Conservation (phyloP, 2,329 filamentous ascomycete species). For the Bertia moriformis region DNA sequence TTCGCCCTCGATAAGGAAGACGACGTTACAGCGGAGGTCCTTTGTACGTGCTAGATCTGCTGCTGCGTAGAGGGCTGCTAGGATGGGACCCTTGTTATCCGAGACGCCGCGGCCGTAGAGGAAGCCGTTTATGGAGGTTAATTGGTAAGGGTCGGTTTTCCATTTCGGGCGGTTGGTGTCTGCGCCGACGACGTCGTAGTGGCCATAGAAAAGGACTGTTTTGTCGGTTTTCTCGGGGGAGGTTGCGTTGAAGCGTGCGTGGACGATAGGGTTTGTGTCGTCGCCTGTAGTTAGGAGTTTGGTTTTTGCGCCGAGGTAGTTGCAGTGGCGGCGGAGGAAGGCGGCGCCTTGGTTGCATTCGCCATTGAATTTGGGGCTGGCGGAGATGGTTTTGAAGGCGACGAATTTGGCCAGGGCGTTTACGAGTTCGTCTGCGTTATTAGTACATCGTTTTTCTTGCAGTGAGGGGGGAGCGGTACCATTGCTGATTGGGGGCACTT, state of each 20-base stretch:
- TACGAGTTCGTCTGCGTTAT: conserved; percentile 40
- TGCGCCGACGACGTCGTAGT: conserved; percentile 92
- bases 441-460: conserved; percentile 18
- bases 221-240: conserved; percentile 57
- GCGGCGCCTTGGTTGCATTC: conserved; percentile 89
- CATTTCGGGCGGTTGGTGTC: conserved; percentile 72
- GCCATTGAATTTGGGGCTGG: conserved; percentile 69
- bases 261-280: conserved; percentile 69
- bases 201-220: conserved; percentile 89
- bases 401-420: conserved; percentile 74
- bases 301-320: conserved; percentile 75
- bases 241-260: conserved; percentile 65
- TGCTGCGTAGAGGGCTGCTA: conserved; percentile 86
- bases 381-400: conserved; percentile 81
- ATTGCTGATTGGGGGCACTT: conserved; percentile 7
- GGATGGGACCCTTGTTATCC: conserved; percentile 92
- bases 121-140: conserved; percentile 80
- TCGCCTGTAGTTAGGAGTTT: conserved; percentile 77
- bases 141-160: conserved; percentile 72
- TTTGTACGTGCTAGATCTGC: conserved; percentile 76
- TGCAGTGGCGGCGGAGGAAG: conserved; percentile 79
- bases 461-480: not conserved
- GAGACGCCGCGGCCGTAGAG: conserved; percentile 91
- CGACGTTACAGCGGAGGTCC: conserved; percentile 68
- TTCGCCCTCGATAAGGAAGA: conserved; percentile 92